Evolutionary conservation across 441 rosid species (phyloP).

Genomic region (Viola pubescens): DNA sequence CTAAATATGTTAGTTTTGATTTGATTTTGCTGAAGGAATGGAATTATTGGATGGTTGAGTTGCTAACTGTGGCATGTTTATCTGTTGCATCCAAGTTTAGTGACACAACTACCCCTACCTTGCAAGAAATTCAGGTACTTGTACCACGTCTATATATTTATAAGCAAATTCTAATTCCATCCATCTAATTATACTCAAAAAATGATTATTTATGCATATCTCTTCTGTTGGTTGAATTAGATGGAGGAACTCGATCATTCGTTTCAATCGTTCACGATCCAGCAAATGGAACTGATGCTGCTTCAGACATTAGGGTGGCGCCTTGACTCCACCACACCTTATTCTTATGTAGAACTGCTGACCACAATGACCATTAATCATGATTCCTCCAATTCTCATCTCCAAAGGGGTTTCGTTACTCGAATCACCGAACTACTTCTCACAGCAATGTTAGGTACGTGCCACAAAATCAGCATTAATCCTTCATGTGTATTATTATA

Average conservation of each 20-base stretch:
- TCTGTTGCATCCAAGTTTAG: slow-evolving; percentile 60
- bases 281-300: slow-evolving; percentile 50
- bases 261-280: slow-evolving; percentile 41
- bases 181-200: neutral
- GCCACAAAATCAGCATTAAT: neutral
- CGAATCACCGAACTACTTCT: slow-evolving; percentile 39
- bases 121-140: slow-evolving; percentile 53
- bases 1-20: neutral
- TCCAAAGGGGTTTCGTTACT: slow-evolving; percentile 18
- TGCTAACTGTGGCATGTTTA: slow-evolving; percentile 49
- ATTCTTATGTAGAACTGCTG: slow-evolving; percentile 46
- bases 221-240: slow-evolving; percentile 14
- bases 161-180: neutral
- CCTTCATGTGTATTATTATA: neutral
- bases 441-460: slow-evolving; percentile 38
- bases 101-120: slow-evolving; percentile 37
- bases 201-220: neutral
- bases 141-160: neutral
- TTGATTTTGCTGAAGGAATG: slow-evolving; percentile 34
- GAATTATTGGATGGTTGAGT: slow-evolving; percentile 72
- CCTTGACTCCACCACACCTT: slow-evolving; percentile 37
- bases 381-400: slow-evolving; percentile 10
- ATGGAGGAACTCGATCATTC: slow-evolving; percentile 52
- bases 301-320: slow-evolving; percentile 53
- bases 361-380: slow-evolving; percentile 1